These are phyloP conservation scores for Mycena vulgaris DNA, from an alignment of 768 basidiomycete genomes.

Conservation along the genomic window DNA sequence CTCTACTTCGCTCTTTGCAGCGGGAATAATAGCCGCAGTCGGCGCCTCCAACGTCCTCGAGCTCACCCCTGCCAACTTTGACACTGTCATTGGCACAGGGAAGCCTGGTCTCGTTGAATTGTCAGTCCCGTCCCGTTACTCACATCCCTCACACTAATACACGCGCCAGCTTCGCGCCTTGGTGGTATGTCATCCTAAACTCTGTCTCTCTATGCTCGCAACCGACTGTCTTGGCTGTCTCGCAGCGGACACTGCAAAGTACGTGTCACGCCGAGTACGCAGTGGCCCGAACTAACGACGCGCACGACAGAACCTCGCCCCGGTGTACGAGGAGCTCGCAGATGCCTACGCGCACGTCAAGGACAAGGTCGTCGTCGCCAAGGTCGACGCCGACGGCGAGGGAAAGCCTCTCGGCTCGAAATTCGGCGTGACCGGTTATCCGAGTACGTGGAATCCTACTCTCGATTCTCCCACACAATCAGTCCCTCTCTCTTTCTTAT, in stretches of 20 bases:
- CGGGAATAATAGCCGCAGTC: slow-evolving; percentile 67
- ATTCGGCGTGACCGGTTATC: slow-evolving; percentile 88
- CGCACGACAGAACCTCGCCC: slow-evolving; percentile 81
- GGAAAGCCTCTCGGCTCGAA: slow-evolving; percentile 84
- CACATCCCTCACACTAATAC: neutral
- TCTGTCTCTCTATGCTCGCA: neutral
- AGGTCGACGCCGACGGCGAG: slow-evolving; percentile 92
- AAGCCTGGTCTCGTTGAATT: slow-evolving; percentile 93
- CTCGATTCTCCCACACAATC: no score
- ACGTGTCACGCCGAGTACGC: slow-evolving; percentile 34
- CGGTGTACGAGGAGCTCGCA: slow-evolving; percentile 89
- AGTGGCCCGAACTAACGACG: slow-evolving; percentile 14
- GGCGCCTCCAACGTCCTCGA: slow-evolving; percentile 89
- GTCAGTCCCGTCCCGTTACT: slow-evolving; percentile 64
- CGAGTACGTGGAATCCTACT: slow-evolving; percentile 79
- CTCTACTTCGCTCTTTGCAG: slow-evolving; percentile 66
- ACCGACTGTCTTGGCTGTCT: slow-evolving; percentile 19
- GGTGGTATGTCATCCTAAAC: slow-evolving; percentile 74
- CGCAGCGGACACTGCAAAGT: slow-evolving; percentile 91
- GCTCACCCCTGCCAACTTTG: slow-evolving; percentile 82
- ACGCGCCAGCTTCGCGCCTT: slow-evolving; percentile 80
- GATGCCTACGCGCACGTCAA: slow-evolving; percentile 86
- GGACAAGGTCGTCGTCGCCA: slow-evolving; percentile 90
- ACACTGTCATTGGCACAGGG: slow-evolving; percentile 80
- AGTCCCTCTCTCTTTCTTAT: no score